A percentile compares a stretch with the other conserved stretches of the same genome.
phyloP scores from a whole-genome alignment of 306 rosid genomes.

The Cicer cuneatum region DNA sequence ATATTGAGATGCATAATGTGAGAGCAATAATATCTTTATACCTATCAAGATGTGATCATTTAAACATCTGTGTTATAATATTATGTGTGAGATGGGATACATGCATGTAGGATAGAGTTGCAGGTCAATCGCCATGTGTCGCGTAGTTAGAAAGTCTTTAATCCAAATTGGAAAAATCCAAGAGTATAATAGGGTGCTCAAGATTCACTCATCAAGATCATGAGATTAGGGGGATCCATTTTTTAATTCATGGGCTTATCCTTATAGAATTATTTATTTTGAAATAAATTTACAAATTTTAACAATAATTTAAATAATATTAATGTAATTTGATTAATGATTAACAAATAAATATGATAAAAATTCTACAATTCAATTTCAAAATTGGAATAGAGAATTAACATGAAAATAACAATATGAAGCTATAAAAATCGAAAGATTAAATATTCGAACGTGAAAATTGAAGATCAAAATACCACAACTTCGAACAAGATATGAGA shows the following conservation, averaged over 20 bases:
- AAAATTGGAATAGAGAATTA: too few relatives aligned
- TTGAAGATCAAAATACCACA: too few relatives aligned
- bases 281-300: too few relatives aligned
- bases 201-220: background rate
- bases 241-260: background rate
- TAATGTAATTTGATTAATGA: too few relatives aligned
- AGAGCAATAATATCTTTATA: background rate
- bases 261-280: too few relatives aligned
- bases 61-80: background rate
- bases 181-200: background rate
- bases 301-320: too few relatives aligned
- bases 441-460: too few relatives aligned
- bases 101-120: background rate
- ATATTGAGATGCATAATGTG: background rate
- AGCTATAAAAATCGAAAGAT: too few relatives aligned
- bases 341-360: too few relatives aligned
- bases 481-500: too few relatives aligned
- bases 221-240: background rate
- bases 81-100: background rate
- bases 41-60: background rate
- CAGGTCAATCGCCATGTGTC: slow-evolving; percentile 23
- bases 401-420: too few relatives aligned
- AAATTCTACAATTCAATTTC: too few relatives aligned
- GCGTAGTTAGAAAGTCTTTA: background rate
- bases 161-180: slow-evolving; percentile 32